phyloP scores from a whole-genome alignment of 441 rosid species.

The Aleurites moluccanus region DNA sequence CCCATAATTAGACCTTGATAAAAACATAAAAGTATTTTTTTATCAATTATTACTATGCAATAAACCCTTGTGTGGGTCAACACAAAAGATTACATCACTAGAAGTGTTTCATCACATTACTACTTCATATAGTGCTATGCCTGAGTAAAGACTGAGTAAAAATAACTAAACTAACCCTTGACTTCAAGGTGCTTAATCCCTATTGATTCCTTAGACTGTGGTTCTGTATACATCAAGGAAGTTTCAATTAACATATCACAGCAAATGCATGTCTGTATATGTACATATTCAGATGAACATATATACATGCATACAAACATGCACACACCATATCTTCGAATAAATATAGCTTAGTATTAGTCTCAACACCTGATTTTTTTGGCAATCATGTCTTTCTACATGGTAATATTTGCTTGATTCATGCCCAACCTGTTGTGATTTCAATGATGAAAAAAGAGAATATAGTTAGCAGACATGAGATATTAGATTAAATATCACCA shows the following conservation, averaged over 20 bases:
- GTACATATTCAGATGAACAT: neutral
- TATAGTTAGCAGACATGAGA: constrained; percentile 1
- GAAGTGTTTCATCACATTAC: neutral
- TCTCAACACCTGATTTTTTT: constrained; percentile 25
- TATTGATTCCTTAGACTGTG: neutral
- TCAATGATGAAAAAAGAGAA: constrained; percentile 1
- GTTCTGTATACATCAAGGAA: neutral
- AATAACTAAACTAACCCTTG: neutral
- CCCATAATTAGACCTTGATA: constrained; percentile 19
- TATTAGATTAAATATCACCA: neutral
- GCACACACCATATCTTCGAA: neutral
- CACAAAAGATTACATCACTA: neutral
- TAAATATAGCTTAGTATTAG: neutral
- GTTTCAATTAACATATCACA: neutral
- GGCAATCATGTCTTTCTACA: constrained; percentile 19
- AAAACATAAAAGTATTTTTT: neutral
- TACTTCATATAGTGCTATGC: constrained; percentile 7
- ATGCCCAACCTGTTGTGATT: constrained; percentile 25
- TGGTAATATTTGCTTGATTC: constrained; percentile 23
- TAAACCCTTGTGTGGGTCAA: neutral
- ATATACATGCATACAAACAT: neutral
- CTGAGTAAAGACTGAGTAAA: neutral
- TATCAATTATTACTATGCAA: neutral
- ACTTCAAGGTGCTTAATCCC: neutral
- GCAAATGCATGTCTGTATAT: neutral